Percentiles rank a stretch among this genome's conserved stretches.
phyloP scores from a whole-genome alignment of 257 asterid genomes.

The Nicotiana tomentosiformis region DNA sequence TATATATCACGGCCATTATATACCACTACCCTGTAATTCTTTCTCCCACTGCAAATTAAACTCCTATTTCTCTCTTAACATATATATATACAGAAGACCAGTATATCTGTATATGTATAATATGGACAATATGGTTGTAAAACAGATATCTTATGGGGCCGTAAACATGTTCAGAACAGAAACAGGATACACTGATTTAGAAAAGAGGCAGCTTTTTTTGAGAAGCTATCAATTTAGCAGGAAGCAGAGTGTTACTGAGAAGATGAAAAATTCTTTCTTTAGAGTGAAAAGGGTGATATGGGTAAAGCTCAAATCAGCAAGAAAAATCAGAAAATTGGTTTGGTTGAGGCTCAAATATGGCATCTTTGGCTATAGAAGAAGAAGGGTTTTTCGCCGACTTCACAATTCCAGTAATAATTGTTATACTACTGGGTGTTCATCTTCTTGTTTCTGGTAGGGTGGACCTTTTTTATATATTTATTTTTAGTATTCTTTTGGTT shows the following conservation, averaged over 20 bases:
- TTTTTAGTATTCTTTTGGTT: neutral
- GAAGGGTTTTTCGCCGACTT: conserved; percentile 33
- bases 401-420: neutral
- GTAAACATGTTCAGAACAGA: conserved; percentile 25
- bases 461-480: neutral
- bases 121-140: conserved; percentile 24
- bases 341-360: conserved; percentile 55
- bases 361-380: conserved; percentile 34
- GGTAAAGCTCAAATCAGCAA: conserved; percentile 38
- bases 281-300: conserved; percentile 45
- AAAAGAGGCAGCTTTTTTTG: conserved; percentile 75
- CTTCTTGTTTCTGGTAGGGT: conserved; percentile 37
- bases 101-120: neutral
- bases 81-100: neutral
- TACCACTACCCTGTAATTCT: neutral
- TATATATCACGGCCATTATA: neutral
- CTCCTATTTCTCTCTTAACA: conserved; percentile 1
- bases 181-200: conserved; percentile 41
- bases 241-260: conserved; percentile 48
- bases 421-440: conserved; percentile 8
- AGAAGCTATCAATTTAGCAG: conserved; percentile 82
- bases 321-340: conserved; percentile 39
- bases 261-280: conserved; percentile 44
- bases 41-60: conserved; percentile 11
- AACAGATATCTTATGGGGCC: conserved; percentile 20